phyloP scores from a whole-genome alignment of 2,329 filamentous ascomycete species.

The Dendryphion nanum region DNA sequence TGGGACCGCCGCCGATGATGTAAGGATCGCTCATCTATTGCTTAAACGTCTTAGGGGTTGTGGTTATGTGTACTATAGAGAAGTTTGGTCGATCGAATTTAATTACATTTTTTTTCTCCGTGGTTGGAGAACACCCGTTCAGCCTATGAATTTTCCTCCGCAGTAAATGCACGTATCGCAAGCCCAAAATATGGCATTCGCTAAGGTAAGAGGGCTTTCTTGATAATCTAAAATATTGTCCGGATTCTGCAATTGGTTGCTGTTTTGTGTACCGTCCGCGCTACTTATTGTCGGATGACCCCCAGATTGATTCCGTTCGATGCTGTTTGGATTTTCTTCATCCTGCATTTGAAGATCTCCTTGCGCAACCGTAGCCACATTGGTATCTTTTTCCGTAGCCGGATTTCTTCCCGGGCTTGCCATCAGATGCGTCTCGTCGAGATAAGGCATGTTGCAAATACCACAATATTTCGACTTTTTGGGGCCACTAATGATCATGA shows the following conservation, averaged over 20 bases:
- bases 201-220: slow-evolving; percentile 19
- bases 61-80: too few species aligned
- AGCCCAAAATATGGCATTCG: slow-evolving; percentile 29
- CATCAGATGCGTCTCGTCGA: slow-evolving; percentile 38
- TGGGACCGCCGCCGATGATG: too few species aligned
- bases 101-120: too few species aligned
- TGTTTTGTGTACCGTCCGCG: slow-evolving; percentile 1
- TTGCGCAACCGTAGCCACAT: not conserved
- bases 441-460: slow-evolving; percentile 50
- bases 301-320: not conserved
- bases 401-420: not conserved
- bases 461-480: slow-evolving; percentile 54
- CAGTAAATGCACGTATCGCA: slow-evolving; percentile 41
- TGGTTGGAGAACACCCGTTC: too few species aligned
- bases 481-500: slow-evolving; percentile 55
- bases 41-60: too few species aligned
- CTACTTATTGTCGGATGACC: not conserved
- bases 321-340: not conserved
- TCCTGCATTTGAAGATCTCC: slow-evolving; percentile 1
- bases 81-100: too few species aligned
- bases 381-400: not conserved
- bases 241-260: too few species aligned
- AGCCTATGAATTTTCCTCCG: slow-evolving; percentile 36
- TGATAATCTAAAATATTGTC: too few species aligned
- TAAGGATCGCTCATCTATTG: too few species aligned